Evolutionary conservation across 441 rosid genomes (phyloP).

Genomic region (Pelargonium citronellum): DNA sequence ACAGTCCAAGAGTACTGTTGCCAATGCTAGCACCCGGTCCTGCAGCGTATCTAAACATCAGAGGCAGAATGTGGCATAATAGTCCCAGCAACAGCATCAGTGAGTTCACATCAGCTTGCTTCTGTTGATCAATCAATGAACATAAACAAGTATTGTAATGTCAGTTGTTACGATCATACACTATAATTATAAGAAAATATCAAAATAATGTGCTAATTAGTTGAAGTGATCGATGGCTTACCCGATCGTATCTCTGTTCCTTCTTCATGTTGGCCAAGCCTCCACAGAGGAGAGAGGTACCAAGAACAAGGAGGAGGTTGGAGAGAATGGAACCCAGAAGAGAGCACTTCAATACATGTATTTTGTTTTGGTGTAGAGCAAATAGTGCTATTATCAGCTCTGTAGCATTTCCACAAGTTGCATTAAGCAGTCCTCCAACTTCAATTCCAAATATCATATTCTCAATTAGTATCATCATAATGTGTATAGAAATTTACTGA

Average conservation of each 20-base stretch:
- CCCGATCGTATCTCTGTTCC: constrained; percentile 58
- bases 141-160: too few relatives aligned
- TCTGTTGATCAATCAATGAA: constrained; percentile 47
- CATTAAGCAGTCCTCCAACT: constrained; percentile 82
- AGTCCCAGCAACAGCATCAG: constrained; percentile 53
- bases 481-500: too few relatives aligned
- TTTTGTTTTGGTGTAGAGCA: constrained; percentile 44
- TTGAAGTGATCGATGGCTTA: neutral
- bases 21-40: constrained; percentile 24
- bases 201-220: too few relatives aligned
- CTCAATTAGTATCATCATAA: neutral
- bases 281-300: constrained; percentile 80
- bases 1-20: constrained; percentile 40
- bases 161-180: too few relatives aligned
- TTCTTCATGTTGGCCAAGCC: constrained; percentile 58
- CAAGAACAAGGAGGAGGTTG: constrained; percentile 79
- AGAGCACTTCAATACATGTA: constrained; percentile 66
- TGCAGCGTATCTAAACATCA: constrained; percentile 44
- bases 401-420: constrained; percentile 91
- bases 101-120: constrained; percentile 75
- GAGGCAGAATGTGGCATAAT: constrained; percentile 62
- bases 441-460: constrained; percentile 18
- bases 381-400: constrained; percentile 57
- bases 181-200: too few relatives aligned
- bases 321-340: constrained; percentile 85